Percentiles rank a stretch among this genome's conserved stretches.
Conservation (phyloP, 208 protist genomes). For the Dictyostelium gargantuum region DNA sequence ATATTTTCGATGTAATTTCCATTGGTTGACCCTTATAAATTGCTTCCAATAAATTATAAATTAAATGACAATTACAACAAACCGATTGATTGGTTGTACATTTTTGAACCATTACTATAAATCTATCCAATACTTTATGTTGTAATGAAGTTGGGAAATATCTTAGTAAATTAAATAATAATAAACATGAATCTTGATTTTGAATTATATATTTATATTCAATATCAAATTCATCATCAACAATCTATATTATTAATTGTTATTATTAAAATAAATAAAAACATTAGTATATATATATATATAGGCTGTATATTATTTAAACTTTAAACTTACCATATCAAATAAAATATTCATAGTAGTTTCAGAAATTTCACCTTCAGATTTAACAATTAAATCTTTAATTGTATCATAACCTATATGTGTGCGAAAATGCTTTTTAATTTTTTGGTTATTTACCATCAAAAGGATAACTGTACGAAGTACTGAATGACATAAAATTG, state of each 20-base stretch:
- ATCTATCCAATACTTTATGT: slow-evolving; percentile 15
- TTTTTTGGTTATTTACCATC: slow-evolving; percentile 7
- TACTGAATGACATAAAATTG: slow-evolving; percentile 1
- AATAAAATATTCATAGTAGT: slow-evolving; percentile 48
- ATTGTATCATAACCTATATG: slow-evolving; percentile 58
- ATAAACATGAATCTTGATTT: slow-evolving; percentile 36
- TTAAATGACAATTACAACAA: slow-evolving; percentile 58
- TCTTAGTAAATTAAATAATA: slow-evolving; percentile 37
- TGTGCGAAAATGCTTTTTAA: slow-evolving; percentile 26
- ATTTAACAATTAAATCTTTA: slow-evolving; percentile 18
- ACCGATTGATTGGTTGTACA: slow-evolving; percentile 56
- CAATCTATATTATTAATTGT: background rate
- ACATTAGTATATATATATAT: background rate
- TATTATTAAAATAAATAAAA: background rate
- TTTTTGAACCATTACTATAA: slow-evolving; percentile 32
- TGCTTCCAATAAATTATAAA: slow-evolving; percentile 42
- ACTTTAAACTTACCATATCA: slow-evolving; percentile 13
- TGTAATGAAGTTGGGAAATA: background rate
- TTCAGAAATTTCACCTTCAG: background rate
- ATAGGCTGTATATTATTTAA: background rate
- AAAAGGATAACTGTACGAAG: slow-evolving; percentile 3
- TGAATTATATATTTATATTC: slow-evolving; percentile 62
- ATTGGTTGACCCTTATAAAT: slow-evolving; percentile 30
- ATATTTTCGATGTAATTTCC: slow-evolving; percentile 38
- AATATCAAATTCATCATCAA: slow-evolving; percentile 35